Base-by-base conservation (phyloP, 164 flowering plant genomes). In the Liriodendron chinense region DNA sequence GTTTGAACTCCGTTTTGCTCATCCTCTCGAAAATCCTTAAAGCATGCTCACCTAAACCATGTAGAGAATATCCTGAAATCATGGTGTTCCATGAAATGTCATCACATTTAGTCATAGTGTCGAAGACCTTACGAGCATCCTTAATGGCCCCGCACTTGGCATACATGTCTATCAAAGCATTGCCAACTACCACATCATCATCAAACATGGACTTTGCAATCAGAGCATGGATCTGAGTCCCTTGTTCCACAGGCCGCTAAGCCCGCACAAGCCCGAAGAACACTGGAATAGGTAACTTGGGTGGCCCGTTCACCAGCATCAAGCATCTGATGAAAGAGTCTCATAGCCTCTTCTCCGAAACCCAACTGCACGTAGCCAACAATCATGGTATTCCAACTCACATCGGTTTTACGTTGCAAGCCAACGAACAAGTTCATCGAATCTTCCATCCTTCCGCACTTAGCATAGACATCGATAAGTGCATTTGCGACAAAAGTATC, bases 341-440 rank as follows among this genome's bases (percentile, higher is more conserved):
- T 69, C 78, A 92, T 70, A 66, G 98, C 97, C 78, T 81, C 85
- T 78, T 89, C 92, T 3, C 79, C 85, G 7, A 88, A 83, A 61
- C 95, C 96, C 70, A 77, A 78, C 65, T 89, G 89, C 59, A 83
- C 94, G 77, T 87, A 82, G 56, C 92, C 95, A 71, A 92, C 99
- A 72, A 96, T 96, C 77, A 96, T 65, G 0, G 97, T 94, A 83
- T 96, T 96, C 97, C 97, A 96, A 14, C 89, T 81, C n/a, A 96
- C 96, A 24, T 88, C 89, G 82, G 86, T 96, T 75, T 72, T 87
- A 62, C 82, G 68, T 9, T 68, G 75, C 28, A 84, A 76, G 61
- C 79, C 83, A 59, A 50, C 49, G 80, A 96, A 96, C 21, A 94
- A 68, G 43, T 82, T 71, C 77, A 78, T 65, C 0, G 96, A 82